Conservation (phyloP, 306 rosid species). For the Purshia tridentata region DNA sequence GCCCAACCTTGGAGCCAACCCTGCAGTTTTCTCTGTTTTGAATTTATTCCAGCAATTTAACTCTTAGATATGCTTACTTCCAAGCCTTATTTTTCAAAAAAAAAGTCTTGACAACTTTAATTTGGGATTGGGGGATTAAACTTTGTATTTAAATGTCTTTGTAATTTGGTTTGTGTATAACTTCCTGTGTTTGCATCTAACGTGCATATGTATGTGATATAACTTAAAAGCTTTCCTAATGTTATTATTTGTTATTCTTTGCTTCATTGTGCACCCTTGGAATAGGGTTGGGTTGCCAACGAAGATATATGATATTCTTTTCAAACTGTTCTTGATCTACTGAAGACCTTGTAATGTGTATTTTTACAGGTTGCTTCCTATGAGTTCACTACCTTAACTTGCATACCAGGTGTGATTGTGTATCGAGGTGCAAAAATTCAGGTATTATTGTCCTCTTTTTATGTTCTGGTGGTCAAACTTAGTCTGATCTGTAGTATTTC, state of each 20-base stretch:
- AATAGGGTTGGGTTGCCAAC: neutral
- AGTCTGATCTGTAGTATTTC: neutral
- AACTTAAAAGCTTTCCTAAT: neutral
- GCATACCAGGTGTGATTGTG: slow-evolving; percentile 93
- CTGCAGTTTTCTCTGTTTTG: no score
- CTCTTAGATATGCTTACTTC: neutral
- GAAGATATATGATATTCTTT: no score
- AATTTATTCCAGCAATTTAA: no score
- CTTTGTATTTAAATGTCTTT: neutral
- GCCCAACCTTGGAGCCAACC: no score
- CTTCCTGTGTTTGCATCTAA: neutral
- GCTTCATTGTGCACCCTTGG: neutral
- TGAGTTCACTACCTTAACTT: slow-evolving; percentile 94
- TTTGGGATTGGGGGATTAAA: neutral
- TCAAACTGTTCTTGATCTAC: neutral
- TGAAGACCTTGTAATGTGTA: slow-evolving; percentile 28
- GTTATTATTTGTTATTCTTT: neutral
- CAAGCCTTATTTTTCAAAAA: neutral
- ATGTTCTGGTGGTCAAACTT: neutral
- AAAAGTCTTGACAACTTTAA: neutral
- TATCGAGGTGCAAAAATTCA: slow-evolving; percentile 97
- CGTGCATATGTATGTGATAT: neutral
- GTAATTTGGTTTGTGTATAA: neutral
- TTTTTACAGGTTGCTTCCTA: slow-evolving; percentile 90
- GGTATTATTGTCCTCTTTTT: slow-evolving; percentile 35